These are phyloP conservation scores for Ustilago sp. DNA, from an alignment of 1,284 basidiomycete species.

Conservation along the genomic window DNA sequence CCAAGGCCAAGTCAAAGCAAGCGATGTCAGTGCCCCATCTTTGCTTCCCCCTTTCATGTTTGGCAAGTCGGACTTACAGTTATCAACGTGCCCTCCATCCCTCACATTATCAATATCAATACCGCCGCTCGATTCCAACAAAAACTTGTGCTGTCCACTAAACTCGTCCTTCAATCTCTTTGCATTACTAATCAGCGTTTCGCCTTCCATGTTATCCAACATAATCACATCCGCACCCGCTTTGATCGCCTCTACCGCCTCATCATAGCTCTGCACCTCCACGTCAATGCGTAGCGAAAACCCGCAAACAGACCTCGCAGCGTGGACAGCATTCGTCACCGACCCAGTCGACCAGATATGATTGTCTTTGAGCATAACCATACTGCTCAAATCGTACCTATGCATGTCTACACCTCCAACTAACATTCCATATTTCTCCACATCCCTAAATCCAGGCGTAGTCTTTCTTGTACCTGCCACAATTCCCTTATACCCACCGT, in stretches of 20 bases:
- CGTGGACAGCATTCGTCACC: constrained; percentile 85
- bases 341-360: constrained; percentile 98
- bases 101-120: constrained; percentile 63
- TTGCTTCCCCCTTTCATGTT: not conserved
- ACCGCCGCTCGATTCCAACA: constrained; percentile 65
- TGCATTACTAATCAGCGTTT: constrained; percentile 58
- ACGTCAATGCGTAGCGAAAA: constrained; percentile 94
- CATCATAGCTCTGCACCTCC: constrained; percentile 87
- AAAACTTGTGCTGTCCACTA: constrained; percentile 41
- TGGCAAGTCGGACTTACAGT: constrained; percentile 14
- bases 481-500: constrained; percentile 85
- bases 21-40: constrained; percentile 6
- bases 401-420: constrained; percentile 97
- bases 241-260: constrained; percentile 93
- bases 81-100: constrained; percentile 58
- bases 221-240: constrained; percentile 98
- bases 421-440: constrained; percentile 99
- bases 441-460: constrained; percentile 92
- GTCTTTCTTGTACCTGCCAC: constrained; percentile 98
- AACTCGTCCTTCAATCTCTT: constrained; percentile 51
- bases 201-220: constrained; percentile 77
- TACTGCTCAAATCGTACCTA: constrained; percentile 94
- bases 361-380: constrained; percentile 99
- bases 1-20: not conserved
- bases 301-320: constrained; percentile 88